Conservation (phyloP, 2,329 filamentous ascomycete genomes). For the Trichoderma aggressivum region DNA sequence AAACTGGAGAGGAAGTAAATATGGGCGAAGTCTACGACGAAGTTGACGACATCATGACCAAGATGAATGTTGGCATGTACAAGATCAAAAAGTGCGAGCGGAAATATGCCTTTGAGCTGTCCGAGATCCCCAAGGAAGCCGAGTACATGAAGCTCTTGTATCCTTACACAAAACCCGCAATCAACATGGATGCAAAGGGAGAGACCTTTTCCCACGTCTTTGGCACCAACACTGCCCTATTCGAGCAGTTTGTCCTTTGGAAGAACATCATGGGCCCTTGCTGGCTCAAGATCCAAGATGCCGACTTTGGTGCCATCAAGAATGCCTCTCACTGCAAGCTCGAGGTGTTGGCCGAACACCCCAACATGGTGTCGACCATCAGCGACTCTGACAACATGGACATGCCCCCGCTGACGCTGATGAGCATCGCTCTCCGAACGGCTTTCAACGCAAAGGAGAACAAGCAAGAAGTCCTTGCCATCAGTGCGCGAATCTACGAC, state of each 20-base stretch:
- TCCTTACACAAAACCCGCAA: constrained; percentile 76
- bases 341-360: constrained; percentile 77
- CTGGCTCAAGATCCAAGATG: constrained; percentile 87
- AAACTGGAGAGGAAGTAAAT: constrained; percentile 73
- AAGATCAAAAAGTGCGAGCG: constrained; percentile 88
- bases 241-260: constrained; percentile 98
- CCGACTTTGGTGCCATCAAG: constrained; percentile 78
- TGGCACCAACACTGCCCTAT: constrained; percentile 86
- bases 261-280: constrained; percentile 99
- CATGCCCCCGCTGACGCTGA: constrained; percentile 84
- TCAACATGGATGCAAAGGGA: constrained; percentile 69
- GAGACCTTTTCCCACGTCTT: constrained; percentile 95
- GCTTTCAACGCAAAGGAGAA: constrained; percentile 88
- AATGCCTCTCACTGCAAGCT: constrained; percentile 98
- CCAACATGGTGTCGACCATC: constrained; percentile 68
- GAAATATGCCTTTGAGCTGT: constrained; percentile 94
- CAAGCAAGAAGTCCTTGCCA: constrained; percentile 91
- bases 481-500: constrained; percentile 89
- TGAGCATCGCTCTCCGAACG: constrained; percentile 88
- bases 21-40: constrained; percentile 91
- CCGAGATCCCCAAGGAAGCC: constrained; percentile 79
- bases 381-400: constrained; percentile 79
- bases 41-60: constrained; percentile 84
- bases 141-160: constrained; percentile 96
- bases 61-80: constrained; percentile 79